phyloP scores from a whole-genome alignment of 2,329 filamentous ascomycete species.

The Penicillium decumbens region DNA sequence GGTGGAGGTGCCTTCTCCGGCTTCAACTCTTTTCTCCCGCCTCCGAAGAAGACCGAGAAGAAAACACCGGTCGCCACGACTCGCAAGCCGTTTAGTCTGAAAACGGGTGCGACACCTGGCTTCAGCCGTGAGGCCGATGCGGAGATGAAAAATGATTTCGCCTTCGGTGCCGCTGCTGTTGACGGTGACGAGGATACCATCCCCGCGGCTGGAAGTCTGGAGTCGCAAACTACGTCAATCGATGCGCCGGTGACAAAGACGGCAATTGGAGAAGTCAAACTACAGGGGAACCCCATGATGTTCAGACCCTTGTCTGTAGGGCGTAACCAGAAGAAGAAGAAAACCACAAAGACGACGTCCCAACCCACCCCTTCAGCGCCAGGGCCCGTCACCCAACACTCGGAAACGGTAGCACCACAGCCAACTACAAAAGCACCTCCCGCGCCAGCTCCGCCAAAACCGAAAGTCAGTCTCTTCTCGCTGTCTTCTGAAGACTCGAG shows the following conservation, averaged over 20 bases:
- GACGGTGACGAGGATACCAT: constrained; percentile 30
- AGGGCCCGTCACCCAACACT: constrained; percentile 14
- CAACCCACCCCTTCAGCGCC: constrained; percentile 15
- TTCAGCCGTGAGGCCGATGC: constrained; percentile 63
- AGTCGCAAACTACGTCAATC: constrained; percentile 5
- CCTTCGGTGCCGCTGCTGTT: constrained; percentile 30
- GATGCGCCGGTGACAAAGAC: constrained; percentile 9
- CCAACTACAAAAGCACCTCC: constrained; percentile 8
- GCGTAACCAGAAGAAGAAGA: constrained; percentile 68
- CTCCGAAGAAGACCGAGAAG: constrained; percentile 59
- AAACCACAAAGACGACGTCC: constrained; percentile 35
- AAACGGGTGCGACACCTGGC: constrained; percentile 76
- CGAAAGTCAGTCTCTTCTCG: constrained; percentile 45
- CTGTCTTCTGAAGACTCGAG: constrained; percentile 29
- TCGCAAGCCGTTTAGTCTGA: constrained; percentile 63
- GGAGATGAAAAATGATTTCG: constrained; percentile 31
- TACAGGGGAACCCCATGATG: constrained; percentile 74
- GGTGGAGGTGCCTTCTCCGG: constrained; percentile 69
- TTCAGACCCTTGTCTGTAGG: constrained; percentile 86
- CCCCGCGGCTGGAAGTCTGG: constrained; percentile 25
- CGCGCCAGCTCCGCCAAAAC: constrained; percentile 30
- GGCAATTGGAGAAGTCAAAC: constrained; percentile 40
- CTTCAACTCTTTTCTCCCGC: constrained; percentile 81
- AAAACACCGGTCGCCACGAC: constrained; percentile 39
- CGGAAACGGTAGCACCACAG: constrained; percentile 7